Conservation (phyloP, 805 yeast genomes). For the Candida silvatica region DNA sequence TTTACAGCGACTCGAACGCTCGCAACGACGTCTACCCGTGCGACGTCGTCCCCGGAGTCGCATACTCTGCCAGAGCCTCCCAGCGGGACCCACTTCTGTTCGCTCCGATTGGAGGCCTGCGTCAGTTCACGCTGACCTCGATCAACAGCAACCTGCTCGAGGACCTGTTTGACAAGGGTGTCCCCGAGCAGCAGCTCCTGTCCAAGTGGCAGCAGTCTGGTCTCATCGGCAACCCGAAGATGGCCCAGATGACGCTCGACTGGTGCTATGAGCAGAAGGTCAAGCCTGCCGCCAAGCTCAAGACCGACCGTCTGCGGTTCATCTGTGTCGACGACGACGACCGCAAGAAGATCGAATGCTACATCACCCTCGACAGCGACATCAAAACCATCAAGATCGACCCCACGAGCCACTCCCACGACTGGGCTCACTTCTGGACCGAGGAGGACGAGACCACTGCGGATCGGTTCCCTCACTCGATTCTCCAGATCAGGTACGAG, state of each 20-base stretch:
- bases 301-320: slow-evolving; percentile 20
- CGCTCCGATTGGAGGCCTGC: slow-evolving; percentile 33
- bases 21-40: slow-evolving; percentile 2
- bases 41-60: slow-evolving; percentile 1
- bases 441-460: slow-evolving; percentile 7
- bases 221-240: slow-evolving; percentile 20
- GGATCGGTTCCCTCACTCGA: slow-evolving; percentile 36
- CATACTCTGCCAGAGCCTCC: not conserved
- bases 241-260: slow-evolving; percentile 23
- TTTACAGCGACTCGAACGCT: not conserved
- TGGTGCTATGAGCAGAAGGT: slow-evolving; percentile 24
- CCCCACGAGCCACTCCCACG: slow-evolving; percentile 3
- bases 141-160: slow-evolving; percentile 14
- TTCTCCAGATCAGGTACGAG: slow-evolving; percentile 40
- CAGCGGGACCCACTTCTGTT: slow-evolving; percentile 20
- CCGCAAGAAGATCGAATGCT: slow-evolving; percentile 18
- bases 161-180: slow-evolving; percentile 9
- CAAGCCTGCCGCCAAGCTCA: slow-evolving; percentile 19
- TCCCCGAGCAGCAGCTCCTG: slow-evolving; percentile 6
- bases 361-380: slow-evolving; percentile 22
- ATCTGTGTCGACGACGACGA: slow-evolving; percentile 9
- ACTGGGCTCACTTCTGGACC: slow-evolving; percentile 5
- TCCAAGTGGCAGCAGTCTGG: slow-evolving; percentile 15
- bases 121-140: slow-evolving; percentile 28
- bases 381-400: slow-evolving; percentile 11